Evolutionary conservation across 2,329 filamentous ascomycete species (phyloP).

Genomic region (Teratosphaeria destructans): DNA sequence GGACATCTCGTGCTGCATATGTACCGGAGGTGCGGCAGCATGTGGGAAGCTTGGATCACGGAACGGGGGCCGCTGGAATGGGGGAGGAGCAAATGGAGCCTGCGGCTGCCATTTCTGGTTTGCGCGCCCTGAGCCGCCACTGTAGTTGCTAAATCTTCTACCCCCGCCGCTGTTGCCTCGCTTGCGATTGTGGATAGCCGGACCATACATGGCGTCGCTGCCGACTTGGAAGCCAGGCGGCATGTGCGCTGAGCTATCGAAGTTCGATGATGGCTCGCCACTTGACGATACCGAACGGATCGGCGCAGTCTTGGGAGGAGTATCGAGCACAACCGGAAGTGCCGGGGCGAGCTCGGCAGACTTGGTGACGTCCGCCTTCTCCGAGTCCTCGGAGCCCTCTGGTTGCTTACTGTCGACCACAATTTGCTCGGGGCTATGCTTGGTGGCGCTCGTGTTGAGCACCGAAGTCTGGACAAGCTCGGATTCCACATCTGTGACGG

Average conservation of each 20-base stretch:
- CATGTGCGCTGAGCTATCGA: not conserved
- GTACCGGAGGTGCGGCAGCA: not conserved
- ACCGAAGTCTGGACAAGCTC: not conserved
- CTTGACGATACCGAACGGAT: not conserved
- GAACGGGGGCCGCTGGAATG: not conserved
- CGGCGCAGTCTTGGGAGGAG: not conserved
- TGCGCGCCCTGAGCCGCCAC: not conserved
- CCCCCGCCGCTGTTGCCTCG: not conserved
- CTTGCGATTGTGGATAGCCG: not conserved
- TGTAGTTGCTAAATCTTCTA: not conserved
- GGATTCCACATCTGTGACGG: not conserved
- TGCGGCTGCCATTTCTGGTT: not conserved
- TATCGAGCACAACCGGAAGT: not conserved
- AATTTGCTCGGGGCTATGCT: not conserved
- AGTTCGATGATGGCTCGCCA: not conserved
- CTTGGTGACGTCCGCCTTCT: not conserved
- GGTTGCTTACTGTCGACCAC: not conserved
- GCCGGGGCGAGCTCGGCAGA: not conserved
- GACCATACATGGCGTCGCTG: not conserved
- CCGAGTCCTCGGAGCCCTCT: not conserved
- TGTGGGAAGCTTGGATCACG: not conserved
- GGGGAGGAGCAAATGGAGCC: not conserved
- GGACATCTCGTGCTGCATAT: not conserved
- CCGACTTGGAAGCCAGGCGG: not conserved
- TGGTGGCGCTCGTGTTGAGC: not conserved